Base-by-base conservation (phyloP, 371 early-diverging fungal genomes). In the Mortierella sp. region DNA sequence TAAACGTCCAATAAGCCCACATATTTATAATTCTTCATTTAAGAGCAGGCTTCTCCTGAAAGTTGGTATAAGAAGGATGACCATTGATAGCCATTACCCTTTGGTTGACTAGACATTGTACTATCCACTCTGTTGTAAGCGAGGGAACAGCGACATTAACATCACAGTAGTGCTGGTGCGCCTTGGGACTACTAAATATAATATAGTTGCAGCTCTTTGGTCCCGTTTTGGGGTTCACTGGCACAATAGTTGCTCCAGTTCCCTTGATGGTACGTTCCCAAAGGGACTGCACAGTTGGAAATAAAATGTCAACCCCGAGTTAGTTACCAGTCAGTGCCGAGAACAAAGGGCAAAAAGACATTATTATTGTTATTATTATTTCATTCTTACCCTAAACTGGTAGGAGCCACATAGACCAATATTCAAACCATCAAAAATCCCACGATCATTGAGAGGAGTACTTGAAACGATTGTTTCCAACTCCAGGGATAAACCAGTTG, bases 71-170 rank as follows among this genome's bases (percentile, higher is more conserved):
- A n/a, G 18, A 26, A 8, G 72, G 66, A 24, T 81, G 76, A 0
- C 73, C 76, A 4, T 60, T 16, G 18, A 81, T 70, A 2, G 73
- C 22, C 37, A 81, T 20, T 14, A 81, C 45, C 1, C 72, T 54
- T 49, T 81, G 81, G 60, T 81, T 81, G 63, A 81, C 70, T 40
- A 81, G n/a, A n/a, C 76, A 75, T 49, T 81, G 81, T 18, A 66
- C 62, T 26, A 81, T 8, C 81, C 81, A 81, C 20, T 81, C 81
- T 2, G 47, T 10, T 12, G 72, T 24, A 22, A 81, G 57, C 5
- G 65, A 20, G 2, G 66, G 67, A 5, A 75, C 57, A 0, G 30
- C 14, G 20, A 12, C 37, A 20, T 68, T 61, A 12, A 16, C 22
- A 22, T 47, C 37, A 16, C 66, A 65, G 47, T 43, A 80, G 20